Evolutionary conservation across 345 rosid species (phyloP).

Genomic region (Brassica cretica): DNA sequence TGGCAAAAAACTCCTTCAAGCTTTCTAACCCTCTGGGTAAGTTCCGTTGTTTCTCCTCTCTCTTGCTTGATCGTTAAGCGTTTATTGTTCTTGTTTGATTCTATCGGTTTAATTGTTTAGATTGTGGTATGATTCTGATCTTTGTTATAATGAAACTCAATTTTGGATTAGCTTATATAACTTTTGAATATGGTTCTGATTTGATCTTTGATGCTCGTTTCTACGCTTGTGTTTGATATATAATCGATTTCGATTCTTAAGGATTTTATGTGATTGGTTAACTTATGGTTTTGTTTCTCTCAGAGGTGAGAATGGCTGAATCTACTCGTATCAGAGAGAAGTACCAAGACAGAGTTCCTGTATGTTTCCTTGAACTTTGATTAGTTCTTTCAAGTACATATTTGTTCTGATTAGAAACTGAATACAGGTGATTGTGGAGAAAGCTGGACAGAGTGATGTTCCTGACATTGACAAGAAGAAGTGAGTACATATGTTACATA

Average conservation of each 20-base stretch:
- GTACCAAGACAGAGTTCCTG: not conserved
- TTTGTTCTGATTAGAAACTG: conserved; percentile 8
- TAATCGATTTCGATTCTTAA: too few relatives aligned
- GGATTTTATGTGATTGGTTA: not conserved
- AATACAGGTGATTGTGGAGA: conserved; percentile 85
- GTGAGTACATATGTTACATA: conserved; percentile 36
- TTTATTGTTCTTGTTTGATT: not conserved
- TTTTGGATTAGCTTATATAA: not conserved
- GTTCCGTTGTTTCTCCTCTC: not conserved
- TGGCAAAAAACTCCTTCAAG: conserved; percentile 81
- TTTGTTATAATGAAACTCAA: not conserved
- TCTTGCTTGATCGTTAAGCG: not conserved
- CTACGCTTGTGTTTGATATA: not conserved
- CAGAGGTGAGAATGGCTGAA: not conserved
- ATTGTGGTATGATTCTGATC: not conserved
- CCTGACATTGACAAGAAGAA: conserved; percentile 75
- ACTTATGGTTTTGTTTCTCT: conserved; percentile 7
- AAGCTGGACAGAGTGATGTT: conserved; percentile 76
- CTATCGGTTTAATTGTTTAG: not conserved
- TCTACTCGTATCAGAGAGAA: not conserved
- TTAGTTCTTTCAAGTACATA: not conserved
- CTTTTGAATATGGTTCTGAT: not conserved
- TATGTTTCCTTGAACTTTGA: not conserved
- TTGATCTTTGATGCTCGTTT: not conserved
- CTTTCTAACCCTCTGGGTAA: conserved; percentile 78